Evolutionary conservation across 2,329 filamentous ascomycete genomes (phyloP).

Genomic region (Gaeumannomyces sp.): DNA sequence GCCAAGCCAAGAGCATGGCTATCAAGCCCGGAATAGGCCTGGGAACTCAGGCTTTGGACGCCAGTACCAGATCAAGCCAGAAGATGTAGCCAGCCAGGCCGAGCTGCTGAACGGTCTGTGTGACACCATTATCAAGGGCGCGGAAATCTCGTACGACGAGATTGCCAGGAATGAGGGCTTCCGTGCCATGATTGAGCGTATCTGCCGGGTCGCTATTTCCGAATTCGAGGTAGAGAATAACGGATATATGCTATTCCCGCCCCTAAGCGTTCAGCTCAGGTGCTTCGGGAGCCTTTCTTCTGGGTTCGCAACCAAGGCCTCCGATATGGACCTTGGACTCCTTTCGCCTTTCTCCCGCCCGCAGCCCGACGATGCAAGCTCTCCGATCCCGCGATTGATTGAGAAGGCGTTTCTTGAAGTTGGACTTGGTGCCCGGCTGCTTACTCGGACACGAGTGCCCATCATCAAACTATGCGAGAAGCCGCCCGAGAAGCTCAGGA

Average conservation of each 20-base stretch:
- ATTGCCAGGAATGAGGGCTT: conserved; percentile 67
- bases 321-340: conserved; percentile 84
- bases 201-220: conserved; percentile 55
- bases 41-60: conserved; percentile 13
- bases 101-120: conserved; percentile 44
- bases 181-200: conserved; percentile 54
- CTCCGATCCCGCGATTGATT: conserved; percentile 64
- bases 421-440: conserved; percentile 68
- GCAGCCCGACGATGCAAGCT: conserved; percentile 47
- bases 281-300: conserved; percentile 80
- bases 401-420: conserved; percentile 68
- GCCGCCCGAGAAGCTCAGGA: conserved; percentile 54
- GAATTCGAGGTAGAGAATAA: conserved; percentile 41
- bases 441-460: conserved; percentile 74
- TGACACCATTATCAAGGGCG: conserved; percentile 43
- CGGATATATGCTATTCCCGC: conserved; percentile 38
- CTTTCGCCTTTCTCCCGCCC: conserved; percentile 56
- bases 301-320: conserved; percentile 80
- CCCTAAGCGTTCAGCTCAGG: conserved; percentile 57
- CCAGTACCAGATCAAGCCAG: conserved; percentile 22
- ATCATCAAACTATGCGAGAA: conserved; percentile 81
- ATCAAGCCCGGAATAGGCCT: neutral
- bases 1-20: neutral
- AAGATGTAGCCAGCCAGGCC: conserved; percentile 44
- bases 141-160: conserved; percentile 59